Percentiles rank a stretch among this genome's conserved stretches.
Evolutionary conservation across 2,329 filamentous ascomycete genomes (phyloP).

Genomic region (Dichotomopilus funicola): DNA sequence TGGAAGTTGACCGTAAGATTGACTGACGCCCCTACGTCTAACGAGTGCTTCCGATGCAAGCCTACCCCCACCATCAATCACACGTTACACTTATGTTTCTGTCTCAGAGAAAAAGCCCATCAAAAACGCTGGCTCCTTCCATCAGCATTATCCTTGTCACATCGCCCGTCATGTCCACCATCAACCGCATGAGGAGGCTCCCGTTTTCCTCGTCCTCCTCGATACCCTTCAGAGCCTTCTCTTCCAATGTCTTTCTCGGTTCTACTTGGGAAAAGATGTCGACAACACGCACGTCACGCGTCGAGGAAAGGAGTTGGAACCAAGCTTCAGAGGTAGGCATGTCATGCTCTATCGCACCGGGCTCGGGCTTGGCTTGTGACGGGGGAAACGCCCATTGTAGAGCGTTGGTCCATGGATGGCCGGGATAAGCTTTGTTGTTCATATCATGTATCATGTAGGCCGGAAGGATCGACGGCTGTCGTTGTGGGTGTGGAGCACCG

Average conservation of each 20-base stretch:
- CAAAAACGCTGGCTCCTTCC: constrained; percentile 8
- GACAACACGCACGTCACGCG: background rate
- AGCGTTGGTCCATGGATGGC: constrained; percentile 6
- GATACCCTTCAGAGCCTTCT: background rate
- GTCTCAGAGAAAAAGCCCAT: background rate
- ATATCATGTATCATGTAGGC: too few relatives aligned
- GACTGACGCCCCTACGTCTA: too few relatives aligned
- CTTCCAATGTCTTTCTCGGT: too few relatives aligned
- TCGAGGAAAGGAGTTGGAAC: background rate
- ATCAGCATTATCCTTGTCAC: constrained; percentile 10
- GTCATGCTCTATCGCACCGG: too few relatives aligned
- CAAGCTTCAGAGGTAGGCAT: background rate
- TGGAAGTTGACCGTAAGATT: too few relatives aligned
- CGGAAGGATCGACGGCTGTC: background rate
- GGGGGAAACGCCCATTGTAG: constrained; percentile 5
- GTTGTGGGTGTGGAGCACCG: background rate
- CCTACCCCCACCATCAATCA: background rate
- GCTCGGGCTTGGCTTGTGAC: background rate
- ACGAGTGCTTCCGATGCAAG: background rate
- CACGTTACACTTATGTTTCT: background rate
- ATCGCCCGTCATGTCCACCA: constrained; percentile 3
- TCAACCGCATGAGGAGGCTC: background rate
- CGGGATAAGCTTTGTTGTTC: too few relatives aligned
- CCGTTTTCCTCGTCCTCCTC: background rate
- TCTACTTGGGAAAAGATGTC: background rate